Evolutionary conservation across 2,329 filamentous ascomycete species (phyloP).

Genomic region (Aphanocladium album): DNA sequence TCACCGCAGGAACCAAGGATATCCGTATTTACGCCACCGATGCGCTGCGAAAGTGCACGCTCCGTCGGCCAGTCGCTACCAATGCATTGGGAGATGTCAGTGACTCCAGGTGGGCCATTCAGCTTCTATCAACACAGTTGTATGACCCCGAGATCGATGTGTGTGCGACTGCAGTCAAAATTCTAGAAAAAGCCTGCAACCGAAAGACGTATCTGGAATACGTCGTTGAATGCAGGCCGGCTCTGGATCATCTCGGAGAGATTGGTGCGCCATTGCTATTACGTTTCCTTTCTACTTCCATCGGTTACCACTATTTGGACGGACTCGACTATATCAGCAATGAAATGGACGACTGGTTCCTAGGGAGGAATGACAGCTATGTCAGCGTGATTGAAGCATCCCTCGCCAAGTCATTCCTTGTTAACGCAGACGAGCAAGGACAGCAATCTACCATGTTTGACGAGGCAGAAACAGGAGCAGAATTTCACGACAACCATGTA

Average conservation of each 20-base stretch:
- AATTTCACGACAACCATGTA: constrained; percentile 61
- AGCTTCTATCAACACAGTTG: constrained; percentile 92
- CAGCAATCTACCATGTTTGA: constrained; percentile 55
- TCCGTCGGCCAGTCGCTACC: constrained; percentile 33
- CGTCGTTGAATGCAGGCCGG: constrained; percentile 92
- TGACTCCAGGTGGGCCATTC: constrained; percentile 92
- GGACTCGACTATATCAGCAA: constrained; percentile 97
- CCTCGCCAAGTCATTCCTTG: constrained; percentile 76
- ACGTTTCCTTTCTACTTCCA: constrained; percentile 90
- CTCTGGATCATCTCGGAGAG: constrained; percentile 90
- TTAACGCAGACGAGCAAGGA: constrained; percentile 54
- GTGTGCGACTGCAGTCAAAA: constrained; percentile 92
- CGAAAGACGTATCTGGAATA: constrained; percentile 87
- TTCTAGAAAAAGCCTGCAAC: constrained; percentile 95
- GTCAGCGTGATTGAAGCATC: constrained; percentile 94
- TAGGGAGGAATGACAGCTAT: constrained; percentile 95
- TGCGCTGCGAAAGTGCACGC: constrained; percentile 80
- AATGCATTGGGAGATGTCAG: constrained; percentile 38
- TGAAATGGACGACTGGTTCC: constrained; percentile 99
- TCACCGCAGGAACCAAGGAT: constrained; percentile 86
- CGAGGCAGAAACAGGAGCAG: constrained; percentile 51
- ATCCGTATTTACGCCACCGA: constrained; percentile 89
- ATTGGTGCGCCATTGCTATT: constrained; percentile 91
- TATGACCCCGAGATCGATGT: constrained; percentile 98
- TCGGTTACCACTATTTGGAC: constrained; percentile 95